Conservation (phyloP, 768 basidiomycete species). For the Collybiopsis luxurians region DNA sequence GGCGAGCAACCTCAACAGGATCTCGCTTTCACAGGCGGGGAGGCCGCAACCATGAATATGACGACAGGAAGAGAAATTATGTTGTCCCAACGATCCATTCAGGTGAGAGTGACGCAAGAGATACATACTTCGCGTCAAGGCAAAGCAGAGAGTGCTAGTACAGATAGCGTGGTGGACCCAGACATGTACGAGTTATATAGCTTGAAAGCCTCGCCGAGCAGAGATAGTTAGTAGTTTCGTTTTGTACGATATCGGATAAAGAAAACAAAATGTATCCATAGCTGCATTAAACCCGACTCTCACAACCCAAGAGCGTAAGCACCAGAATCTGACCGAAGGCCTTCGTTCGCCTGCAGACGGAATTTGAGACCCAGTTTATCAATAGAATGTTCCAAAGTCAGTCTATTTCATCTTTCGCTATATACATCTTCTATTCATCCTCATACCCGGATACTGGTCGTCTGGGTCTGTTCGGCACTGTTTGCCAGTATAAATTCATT, state of each 20-base stretch:
- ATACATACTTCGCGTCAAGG: neutral
- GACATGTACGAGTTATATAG: neutral
- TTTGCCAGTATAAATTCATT: neutral
- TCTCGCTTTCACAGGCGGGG: constrained; percentile 44
- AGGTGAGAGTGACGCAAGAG: neutral
- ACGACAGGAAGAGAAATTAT: constrained; percentile 1
- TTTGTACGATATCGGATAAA: too few relatives aligned
- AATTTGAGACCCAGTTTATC: too few relatives aligned
- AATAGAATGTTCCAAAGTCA: too few relatives aligned
- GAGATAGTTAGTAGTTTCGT: too few relatives aligned
- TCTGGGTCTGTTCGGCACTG: constrained; percentile 73
- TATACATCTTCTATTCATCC: constrained; percentile 31
- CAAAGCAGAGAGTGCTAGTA: neutral
- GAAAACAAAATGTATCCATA: too few relatives aligned
- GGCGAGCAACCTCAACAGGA: constrained; percentile 47
- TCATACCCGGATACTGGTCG: constrained; percentile 73
- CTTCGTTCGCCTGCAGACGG: too few relatives aligned
- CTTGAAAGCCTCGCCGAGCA: neutral
- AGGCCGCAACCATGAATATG: constrained; percentile 41
- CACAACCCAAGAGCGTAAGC: too few relatives aligned
- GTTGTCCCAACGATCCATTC: neutral
- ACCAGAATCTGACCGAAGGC: too few relatives aligned
- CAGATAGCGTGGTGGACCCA: neutral
- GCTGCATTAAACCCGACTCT: too few relatives aligned
- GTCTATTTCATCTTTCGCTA: neutral